A percentile compares a stretch with the other conserved stretches of the same genome.
Conservation (phyloP, 495 filamentous ascomycete species). For the Pyrenula aspistea region DNA sequence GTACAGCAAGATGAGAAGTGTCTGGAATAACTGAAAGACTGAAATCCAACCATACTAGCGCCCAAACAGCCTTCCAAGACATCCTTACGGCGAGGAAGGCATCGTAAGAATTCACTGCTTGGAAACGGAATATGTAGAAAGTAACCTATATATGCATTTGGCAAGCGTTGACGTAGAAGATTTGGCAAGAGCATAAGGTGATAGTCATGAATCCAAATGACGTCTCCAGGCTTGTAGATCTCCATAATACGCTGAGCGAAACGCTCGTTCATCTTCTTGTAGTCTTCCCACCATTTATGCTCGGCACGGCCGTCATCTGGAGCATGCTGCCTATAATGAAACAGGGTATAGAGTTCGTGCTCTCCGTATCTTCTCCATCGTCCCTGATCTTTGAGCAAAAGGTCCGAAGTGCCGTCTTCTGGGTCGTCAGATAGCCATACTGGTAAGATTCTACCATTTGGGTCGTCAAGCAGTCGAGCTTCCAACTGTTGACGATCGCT, state of each 20-base stretch:
- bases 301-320: slow-evolving; percentile 73
- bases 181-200: slow-evolving; percentile 77
- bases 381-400: slow-evolving; percentile 61
- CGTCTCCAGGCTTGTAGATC: slow-evolving; percentile 79
- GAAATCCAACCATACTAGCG: slow-evolving; percentile 84
- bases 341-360: slow-evolving; percentile 74
- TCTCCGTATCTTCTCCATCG: slow-evolving; percentile 84
- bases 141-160: slow-evolving; percentile 80
- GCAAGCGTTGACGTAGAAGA: slow-evolving; percentile 67
- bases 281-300: slow-evolving; percentile 78
- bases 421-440: slow-evolving; percentile 73
- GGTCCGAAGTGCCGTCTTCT: slow-evolving; percentile 48
- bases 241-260: slow-evolving; percentile 79
- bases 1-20: slow-evolving; percentile 91
- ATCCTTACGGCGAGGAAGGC: slow-evolving; percentile 74
- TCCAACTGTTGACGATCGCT: slow-evolving; percentile 60
- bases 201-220: slow-evolving; percentile 87
- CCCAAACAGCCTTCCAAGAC: slow-evolving; percentile 78
- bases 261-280: slow-evolving; percentile 72
- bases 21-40: slow-evolving; percentile 81
- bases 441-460: slow-evolving; percentile 58
- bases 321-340: slow-evolving; percentile 89
- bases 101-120: slow-evolving; percentile 84
- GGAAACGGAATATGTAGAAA: slow-evolving; percentile 89
- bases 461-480: slow-evolving; percentile 50